Conservation (phyloP, 495 filamentous ascomycete species). For the Penicillium simplicissimum region DNA sequence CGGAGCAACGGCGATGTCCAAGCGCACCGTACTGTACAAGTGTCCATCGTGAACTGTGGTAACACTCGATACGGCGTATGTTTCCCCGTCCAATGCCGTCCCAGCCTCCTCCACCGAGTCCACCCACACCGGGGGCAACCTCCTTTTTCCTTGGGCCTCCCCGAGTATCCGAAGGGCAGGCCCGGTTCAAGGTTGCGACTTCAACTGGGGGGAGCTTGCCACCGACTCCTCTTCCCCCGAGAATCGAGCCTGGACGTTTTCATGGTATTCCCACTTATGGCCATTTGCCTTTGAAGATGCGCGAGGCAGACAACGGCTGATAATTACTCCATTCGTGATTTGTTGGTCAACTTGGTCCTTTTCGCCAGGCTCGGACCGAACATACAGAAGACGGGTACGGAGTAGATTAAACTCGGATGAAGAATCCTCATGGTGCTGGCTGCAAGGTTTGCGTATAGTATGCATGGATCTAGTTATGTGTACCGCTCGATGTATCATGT, state of each 20-base stretch:
- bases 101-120: constrained; percentile 10
- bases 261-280: not conserved
- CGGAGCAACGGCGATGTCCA: constrained; percentile 23
- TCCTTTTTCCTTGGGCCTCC: constrained; percentile 23
- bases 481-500: not conserved
- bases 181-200: not conserved
- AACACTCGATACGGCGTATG: constrained; percentile 27
- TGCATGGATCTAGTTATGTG: not conserved
- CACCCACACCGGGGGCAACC: constrained; percentile 32
- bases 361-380: not conserved
- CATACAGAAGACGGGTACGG: not conserved
- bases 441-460: not conserved
- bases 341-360: not conserved
- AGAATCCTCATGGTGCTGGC: not conserved
- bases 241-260: not conserved
- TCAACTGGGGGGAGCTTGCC: constrained; percentile 10
- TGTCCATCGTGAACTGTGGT: no score
- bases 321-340: not conserved
- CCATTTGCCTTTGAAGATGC: not conserved
- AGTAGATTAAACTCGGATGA: constrained; percentile 3
- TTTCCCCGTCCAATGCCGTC: constrained; percentile 27
- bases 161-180: constrained; percentile 25
- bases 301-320: no score
- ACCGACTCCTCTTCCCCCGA: constrained; percentile 8
- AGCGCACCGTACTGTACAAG: constrained; percentile 19